phyloP scores from a whole-genome alignment of 2,329 filamentous ascomycete genomes.

The Alternaria viburni region DNA sequence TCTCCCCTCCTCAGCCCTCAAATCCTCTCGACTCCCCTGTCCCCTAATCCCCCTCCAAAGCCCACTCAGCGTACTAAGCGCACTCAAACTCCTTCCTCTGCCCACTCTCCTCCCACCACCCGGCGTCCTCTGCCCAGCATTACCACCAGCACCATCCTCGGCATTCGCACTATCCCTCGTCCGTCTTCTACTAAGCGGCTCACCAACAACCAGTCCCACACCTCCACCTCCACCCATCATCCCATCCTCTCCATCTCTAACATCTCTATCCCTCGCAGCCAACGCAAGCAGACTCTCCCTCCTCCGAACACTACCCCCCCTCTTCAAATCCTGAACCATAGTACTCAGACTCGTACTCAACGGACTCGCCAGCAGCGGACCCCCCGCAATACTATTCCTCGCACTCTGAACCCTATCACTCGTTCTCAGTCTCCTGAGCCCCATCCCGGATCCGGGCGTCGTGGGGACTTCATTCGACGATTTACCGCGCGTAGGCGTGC shows the following conservation, averaged over 20 bases:
- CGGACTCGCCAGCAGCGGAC: conserved; percentile 66
- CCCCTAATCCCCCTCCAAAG: conserved; percentile 40
- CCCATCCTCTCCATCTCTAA: conserved; percentile 9
- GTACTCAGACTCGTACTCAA: conserved; percentile 66
- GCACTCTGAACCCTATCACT: conserved; percentile 43
- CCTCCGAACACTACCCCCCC: conserved; percentile 53
- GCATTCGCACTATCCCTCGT: conserved; percentile 17
- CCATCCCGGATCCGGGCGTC: conserved; percentile 28
- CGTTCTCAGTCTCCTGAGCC: conserved; percentile 36
- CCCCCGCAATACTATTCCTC: conserved; percentile 56
- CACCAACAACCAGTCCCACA: conserved; percentile 14
- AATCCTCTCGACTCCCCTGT: conserved; percentile 16
- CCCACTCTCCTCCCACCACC: neutral
- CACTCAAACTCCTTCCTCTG: conserved; percentile 36
- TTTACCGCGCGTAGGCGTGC: conserved; percentile 16
- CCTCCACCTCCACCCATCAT: too few species aligned
- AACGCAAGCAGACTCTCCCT: conserved; percentile 10
- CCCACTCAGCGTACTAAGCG: conserved; percentile 30
- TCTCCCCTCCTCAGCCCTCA: conserved; percentile 2
- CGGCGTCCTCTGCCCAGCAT: neutral
- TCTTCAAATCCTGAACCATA: conserved; percentile 69
- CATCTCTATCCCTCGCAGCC: neutral
- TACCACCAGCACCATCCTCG: neutral
- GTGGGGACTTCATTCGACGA: conserved; percentile 19
- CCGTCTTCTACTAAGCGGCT: conserved; percentile 30